Evolutionary conservation across 192 early-diverging fungal genomes (phyloP).

Genomic region (Piromyces sp.): DNA sequence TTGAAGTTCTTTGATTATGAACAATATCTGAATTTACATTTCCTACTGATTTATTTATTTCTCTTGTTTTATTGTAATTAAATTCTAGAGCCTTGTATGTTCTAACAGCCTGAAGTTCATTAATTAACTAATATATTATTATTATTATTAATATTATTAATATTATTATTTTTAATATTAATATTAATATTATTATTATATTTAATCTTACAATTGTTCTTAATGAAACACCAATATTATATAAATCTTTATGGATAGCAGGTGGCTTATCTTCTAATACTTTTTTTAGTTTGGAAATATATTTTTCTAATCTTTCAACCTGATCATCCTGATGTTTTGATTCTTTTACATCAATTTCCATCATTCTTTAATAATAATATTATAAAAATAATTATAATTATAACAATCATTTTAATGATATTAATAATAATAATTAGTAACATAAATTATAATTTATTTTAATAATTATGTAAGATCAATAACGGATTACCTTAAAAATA

Average conservation of each 20-base stretch:
- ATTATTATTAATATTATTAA: background rate
- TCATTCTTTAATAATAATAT: no score
- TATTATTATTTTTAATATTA: no score
- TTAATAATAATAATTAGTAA: no score
- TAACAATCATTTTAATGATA: no score
- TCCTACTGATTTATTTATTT: background rate
- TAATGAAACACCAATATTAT: background rate
- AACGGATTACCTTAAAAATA: background rate
- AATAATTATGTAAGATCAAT: no score
- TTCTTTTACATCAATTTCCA: background rate
- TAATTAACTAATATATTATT: background rate
- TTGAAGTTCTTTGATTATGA: background rate
- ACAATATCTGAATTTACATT: background rate
- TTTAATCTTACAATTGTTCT: background rate
- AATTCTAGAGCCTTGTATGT: background rate
- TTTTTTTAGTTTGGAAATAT: background rate
- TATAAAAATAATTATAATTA: no score
- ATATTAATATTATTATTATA: no score
- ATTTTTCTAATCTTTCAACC: background rate
- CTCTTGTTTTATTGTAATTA: background rate
- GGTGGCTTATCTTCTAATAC: background rate
- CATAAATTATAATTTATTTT: no score
- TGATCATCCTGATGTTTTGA: background rate
- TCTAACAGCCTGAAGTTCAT: background rate
- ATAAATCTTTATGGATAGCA: background rate